Percentiles rank a stretch among this genome's conserved stretches.
Conservation (phyloP, 2,329 filamentous ascomycete genomes). For the Phialophora tarda region DNA sequence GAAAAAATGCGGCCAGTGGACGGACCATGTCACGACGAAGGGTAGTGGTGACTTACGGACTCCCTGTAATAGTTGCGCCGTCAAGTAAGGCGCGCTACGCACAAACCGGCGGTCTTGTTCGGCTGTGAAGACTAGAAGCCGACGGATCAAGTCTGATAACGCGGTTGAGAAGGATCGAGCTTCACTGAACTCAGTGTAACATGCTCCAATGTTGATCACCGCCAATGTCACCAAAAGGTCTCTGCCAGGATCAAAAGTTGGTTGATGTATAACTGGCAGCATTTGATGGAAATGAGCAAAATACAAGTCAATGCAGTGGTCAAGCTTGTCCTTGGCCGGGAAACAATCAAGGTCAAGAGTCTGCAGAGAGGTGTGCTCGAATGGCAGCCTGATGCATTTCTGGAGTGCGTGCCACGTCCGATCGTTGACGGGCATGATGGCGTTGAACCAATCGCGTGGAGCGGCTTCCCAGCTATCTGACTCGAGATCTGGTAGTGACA, state of each 20-base stretch:
- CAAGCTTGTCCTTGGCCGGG: conserved; percentile 15
- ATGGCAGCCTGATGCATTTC: not conserved
- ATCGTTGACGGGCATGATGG: not conserved
- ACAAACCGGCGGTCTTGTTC: conserved; percentile 23
- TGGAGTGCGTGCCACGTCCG: not conserved
- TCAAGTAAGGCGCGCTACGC: conserved; percentile 9
- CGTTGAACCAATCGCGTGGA: too few species aligned
- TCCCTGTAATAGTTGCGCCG: conserved; percentile 15
- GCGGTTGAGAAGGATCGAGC: conserved; percentile 12
- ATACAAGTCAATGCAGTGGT: conserved; percentile 26
- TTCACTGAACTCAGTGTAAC: too few species aligned
- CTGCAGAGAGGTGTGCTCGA: not conserved
- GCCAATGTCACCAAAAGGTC: conserved; percentile 8
- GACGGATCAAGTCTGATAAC: conserved; percentile 14
- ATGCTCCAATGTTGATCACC: conserved; percentile 17
- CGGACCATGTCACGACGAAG: too few species aligned
- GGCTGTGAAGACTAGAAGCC: conserved; percentile 21
- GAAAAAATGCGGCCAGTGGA: too few species aligned
- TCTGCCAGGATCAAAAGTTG: conserved; percentile 24
- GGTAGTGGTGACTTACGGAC: too few species aligned
- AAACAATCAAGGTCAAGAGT: not conserved
- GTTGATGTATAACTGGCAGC: conserved; percentile 19
- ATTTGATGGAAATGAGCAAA: conserved; percentile 21
- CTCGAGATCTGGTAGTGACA: too few species aligned
- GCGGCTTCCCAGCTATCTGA: not conserved